These are phyloP conservation scores for Saitoella complicata DNA, from an alignment of 805 yeast genomes.

Conservation along the genomic window DNA sequence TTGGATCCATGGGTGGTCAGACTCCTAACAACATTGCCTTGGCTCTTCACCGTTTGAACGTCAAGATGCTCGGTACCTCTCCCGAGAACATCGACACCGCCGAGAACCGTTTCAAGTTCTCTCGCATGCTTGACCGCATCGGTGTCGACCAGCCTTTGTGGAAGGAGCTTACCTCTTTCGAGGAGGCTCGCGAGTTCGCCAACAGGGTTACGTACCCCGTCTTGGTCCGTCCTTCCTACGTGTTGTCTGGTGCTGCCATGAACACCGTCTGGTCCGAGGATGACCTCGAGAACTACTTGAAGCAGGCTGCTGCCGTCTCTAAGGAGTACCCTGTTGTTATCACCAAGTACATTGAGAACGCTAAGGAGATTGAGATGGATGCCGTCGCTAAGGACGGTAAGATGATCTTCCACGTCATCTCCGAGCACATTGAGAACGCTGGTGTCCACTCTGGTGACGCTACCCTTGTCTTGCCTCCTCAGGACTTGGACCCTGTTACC, in stretches of 20 bases:
- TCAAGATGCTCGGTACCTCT: constrained; percentile 80
- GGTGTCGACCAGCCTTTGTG: constrained; percentile 94
- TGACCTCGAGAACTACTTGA: constrained; percentile 68
- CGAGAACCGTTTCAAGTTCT: constrained; percentile 96
- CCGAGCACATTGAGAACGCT: constrained; percentile 96
- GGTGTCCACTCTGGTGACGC: constrained; percentile 99
- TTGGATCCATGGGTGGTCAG: constrained; percentile 96
- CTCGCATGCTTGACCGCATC: constrained; percentile 81
- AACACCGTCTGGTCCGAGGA: constrained; percentile 66
- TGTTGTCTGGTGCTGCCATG: constrained; percentile 97
- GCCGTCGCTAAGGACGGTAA: constrained; percentile 85
- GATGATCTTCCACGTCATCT: constrained; percentile 83
- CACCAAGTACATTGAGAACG: constrained; percentile 88
- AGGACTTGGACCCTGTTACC: constrained; percentile 45
- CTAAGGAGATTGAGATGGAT: constrained; percentile 93
- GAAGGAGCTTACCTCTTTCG: constrained; percentile 82
- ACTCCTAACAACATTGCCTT: constrained; percentile 94
- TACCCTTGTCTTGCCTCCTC: constrained; percentile 87
- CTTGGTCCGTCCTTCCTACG: constrained; percentile 93
- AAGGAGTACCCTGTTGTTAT: constrained; percentile 96
- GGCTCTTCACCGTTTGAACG: constrained; percentile 60
- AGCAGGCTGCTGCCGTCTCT: constrained; percentile 80
- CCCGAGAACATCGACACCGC: constrained; percentile 94
- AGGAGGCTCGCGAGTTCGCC: constrained; percentile 76
- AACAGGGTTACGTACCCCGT: constrained; percentile 84